Evolutionary conservation across 192 early-diverging fungal genomes (phyloP).

Genomic region (Chytriomyces hyalinus): DNA sequence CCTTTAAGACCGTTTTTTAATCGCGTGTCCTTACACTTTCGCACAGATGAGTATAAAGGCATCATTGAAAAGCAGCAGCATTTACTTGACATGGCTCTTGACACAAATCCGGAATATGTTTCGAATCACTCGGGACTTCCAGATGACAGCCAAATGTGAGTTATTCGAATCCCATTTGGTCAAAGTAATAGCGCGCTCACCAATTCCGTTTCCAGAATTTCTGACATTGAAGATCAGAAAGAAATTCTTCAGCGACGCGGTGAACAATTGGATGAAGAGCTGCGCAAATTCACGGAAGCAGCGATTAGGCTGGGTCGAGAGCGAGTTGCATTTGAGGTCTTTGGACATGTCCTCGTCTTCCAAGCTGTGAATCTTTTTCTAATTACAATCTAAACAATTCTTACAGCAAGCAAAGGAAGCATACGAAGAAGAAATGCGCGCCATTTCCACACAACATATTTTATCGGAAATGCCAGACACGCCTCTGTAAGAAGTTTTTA

Average conservation of each 20-base stretch:
- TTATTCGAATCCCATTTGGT: too few species aligned
- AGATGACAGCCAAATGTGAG: too few species aligned
- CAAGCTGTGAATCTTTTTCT: too few species aligned
- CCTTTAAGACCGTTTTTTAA: too few species aligned
- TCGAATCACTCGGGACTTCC: too few species aligned
- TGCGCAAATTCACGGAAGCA: constrained; percentile 69
- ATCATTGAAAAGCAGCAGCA: constrained; percentile 54
- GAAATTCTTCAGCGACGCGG: constrained; percentile 53
- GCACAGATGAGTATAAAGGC: constrained; percentile 51
- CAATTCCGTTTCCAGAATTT: neutral
- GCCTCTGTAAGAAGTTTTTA: neutral
- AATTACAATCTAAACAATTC: too few species aligned
- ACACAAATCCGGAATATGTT: constrained; percentile 4
- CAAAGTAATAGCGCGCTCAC: too few species aligned
- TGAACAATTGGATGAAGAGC: constrained; percentile 65
- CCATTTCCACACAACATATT: constrained; percentile 3
- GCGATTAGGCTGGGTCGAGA: constrained; percentile 75
- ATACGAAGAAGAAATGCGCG: constrained; percentile 24
- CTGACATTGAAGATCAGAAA: constrained; percentile 29
- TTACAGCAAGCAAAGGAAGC: constrained; percentile 7
- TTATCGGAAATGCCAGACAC: constrained; percentile 28
- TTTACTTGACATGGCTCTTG: constrained; percentile 44
- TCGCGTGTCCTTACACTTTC: neutral
- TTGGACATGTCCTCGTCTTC: too few species aligned
- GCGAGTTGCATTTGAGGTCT: constrained; percentile 47